Base-by-base conservation (phyloP, 2,329 filamentous ascomycete species). In the Ophiostoma australiae region DNA sequence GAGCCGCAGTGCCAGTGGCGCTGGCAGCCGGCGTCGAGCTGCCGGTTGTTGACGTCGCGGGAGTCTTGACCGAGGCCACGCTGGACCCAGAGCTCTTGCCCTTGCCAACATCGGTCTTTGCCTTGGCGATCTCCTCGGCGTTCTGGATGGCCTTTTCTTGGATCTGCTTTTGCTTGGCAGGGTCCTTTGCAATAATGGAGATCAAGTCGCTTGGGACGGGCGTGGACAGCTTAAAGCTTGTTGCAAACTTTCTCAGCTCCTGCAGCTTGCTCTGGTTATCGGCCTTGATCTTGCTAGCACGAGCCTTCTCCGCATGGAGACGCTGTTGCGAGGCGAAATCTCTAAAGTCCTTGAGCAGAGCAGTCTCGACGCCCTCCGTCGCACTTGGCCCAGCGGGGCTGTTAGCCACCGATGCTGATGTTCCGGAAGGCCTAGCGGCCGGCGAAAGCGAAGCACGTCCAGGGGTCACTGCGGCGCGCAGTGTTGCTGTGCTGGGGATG, bases 161-260 rank as follows among this genome's bases (percentile, higher is more conserved):
- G 74, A 99, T 98, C 77, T 94, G 89, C 77, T 93, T 89, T 80
- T 98, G 95, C 82, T 97, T 99, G 66, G 84, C 86, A n/a, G 93
- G 93, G 78, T 99, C 95, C 79, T 98, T 99, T 72, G 95, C 94
- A 73, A 99, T 90, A 75, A 99, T 99, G 1, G 92, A 90, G 37
- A 99, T 93, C 48, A 99, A 82, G 79, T 99, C 95, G 69, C 87
- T 89, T 1, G 95, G 95, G 13, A 99, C 93, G 6, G 94, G 93
- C 2, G 94, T 97, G 68, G 91, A 90, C 23, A 99, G 86, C 81
- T 98, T 98, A 84, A 99, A 99, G 78, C 87, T 95, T 75, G 90
- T 87, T 0, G 95, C 93, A 80, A 99, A 99, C 77, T 94, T 97
- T 84, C 95, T 96, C 72, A 99, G 82, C 80, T 99, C 95, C 72